These are phyloP conservation scores for Pyrenula aspistea DNA, from an alignment of 495 filamentous ascomycete species.

Conservation along the genomic window DNA sequence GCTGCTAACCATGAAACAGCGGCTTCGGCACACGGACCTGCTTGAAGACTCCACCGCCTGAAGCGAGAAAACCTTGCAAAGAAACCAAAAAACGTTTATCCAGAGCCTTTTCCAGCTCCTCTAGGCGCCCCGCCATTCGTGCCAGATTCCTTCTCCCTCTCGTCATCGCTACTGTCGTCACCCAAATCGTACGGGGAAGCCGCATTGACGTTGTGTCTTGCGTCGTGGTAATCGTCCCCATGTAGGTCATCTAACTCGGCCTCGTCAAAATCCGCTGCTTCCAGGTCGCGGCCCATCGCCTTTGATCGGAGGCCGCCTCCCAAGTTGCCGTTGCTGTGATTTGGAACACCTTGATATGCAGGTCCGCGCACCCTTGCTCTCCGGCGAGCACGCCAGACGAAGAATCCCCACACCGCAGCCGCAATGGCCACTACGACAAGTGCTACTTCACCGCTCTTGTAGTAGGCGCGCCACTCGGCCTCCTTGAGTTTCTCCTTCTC, in stretches of 20 bases:
- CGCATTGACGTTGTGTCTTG: constrained; percentile 9
- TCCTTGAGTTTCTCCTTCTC: constrained; percentile 68
- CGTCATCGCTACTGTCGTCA: constrained; percentile 30
- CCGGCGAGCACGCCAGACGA: constrained; percentile 69
- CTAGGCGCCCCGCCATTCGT: background rate
- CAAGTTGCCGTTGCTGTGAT: constrained; percentile 18
- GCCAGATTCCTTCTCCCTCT: constrained; percentile 1
- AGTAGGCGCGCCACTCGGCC: constrained; percentile 87
- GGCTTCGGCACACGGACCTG: background rate
- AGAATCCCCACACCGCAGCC: constrained; percentile 69
- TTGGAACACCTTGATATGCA: constrained; percentile 34
- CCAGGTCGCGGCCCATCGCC: constrained; percentile 44
- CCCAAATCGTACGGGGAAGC: constrained; percentile 28
- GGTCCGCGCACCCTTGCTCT: constrained; percentile 10
- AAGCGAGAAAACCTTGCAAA: background rate
- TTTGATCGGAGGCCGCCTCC: constrained; percentile 39
- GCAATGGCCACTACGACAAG: constrained; percentile 75
- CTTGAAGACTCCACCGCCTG: background rate
- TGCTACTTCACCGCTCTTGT: constrained; percentile 80
- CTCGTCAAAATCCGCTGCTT: constrained; percentile 85
- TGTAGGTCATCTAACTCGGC: constrained; percentile 67
- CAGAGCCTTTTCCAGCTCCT: background rate
- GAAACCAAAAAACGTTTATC: background rate
- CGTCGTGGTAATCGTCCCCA: background rate
- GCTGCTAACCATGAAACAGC: background rate